phyloP scores from a whole-genome alignment of 176 grass and related monocot species.

The Oryza glumipatula region DNA sequence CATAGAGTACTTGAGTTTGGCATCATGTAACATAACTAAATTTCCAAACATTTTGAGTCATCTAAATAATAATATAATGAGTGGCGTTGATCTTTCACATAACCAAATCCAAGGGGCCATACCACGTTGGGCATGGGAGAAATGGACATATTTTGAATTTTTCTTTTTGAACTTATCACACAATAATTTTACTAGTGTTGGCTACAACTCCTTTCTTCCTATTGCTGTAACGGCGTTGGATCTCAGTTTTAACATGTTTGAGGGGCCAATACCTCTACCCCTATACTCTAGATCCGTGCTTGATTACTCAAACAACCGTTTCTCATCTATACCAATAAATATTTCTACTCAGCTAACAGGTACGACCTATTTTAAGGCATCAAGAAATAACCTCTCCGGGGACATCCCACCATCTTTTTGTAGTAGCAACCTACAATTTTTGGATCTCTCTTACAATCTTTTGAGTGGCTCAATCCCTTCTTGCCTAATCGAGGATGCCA shows the following conservation, averaged over 20 bases:
- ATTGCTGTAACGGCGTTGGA: no score
- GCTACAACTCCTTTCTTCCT: no score
- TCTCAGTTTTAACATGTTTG: background rate
- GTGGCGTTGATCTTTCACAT: constrained; percentile 46
- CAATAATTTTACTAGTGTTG: constrained; percentile 48
- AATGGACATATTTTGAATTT: background rate
- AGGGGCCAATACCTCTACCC: background rate
- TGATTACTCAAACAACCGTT: background rate
- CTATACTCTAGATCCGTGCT: background rate
- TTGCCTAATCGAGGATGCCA: constrained; percentile 4
- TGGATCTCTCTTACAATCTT: constrained; percentile 32
- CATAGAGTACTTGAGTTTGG: constrained; percentile 29
- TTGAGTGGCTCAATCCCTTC: constrained; percentile 28
- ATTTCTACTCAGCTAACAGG: background rate
- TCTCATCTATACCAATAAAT: background rate
- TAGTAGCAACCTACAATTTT: background rate
- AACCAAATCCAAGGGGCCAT: constrained; percentile 47
- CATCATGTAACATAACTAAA: constrained; percentile 52
- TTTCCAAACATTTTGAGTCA: constrained; percentile 36
- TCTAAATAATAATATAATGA: no score
- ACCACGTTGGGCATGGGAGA: constrained; percentile 50
- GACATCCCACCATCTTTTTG: constrained; percentile 15
- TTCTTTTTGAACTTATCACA: constrained; percentile 48
- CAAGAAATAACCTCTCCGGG: background rate
- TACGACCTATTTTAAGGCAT: constrained; percentile 21